phyloP scores from a whole-genome alignment of 2,329 filamentous ascomycete species.

The Sclerotinia minor region DNA sequence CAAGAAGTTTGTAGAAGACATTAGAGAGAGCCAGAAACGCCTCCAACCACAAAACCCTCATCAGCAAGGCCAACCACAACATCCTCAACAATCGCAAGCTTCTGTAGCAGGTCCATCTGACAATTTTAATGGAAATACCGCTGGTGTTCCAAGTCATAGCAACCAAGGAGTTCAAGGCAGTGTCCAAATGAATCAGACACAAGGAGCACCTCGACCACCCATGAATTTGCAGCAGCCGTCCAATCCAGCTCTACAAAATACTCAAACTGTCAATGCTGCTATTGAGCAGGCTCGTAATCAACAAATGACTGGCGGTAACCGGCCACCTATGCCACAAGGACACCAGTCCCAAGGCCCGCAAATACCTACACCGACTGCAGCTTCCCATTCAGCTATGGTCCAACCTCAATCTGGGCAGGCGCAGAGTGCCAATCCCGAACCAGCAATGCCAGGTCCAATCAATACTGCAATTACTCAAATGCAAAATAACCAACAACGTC shows the following conservation, averaged over 20 bases:
- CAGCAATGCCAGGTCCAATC: constrained; percentile 35
- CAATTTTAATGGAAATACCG: not conserved
- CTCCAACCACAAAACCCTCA: constrained; percentile 23
- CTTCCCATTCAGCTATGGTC: constrained; percentile 29
- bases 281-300: constrained; percentile 42
- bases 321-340: constrained; percentile 36
- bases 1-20: constrained; percentile 50
- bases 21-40: constrained; percentile 46
- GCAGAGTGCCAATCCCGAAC: constrained; percentile 38
- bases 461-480: constrained; percentile 39
- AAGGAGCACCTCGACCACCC: constrained; percentile 36
- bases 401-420: constrained; percentile 28
- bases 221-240: constrained; percentile 37
- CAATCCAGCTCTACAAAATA: constrained; percentile 39
- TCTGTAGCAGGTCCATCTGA: constrained; percentile 24
- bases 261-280: constrained; percentile 42
- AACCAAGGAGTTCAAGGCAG: constrained; percentile 27
- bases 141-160: not conserved
- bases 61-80: constrained; percentile 10
- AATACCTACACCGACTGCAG: constrained; percentile 31
- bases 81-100: constrained; percentile 26
- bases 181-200: constrained; percentile 28
- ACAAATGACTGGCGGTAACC: constrained; percentile 36
- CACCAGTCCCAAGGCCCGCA: constrained; percentile 27
- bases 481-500: constrained; percentile 30